phyloP scores from a whole-genome alignment of 345 rosid genomes.

The Hypericum perforatum region DNA sequence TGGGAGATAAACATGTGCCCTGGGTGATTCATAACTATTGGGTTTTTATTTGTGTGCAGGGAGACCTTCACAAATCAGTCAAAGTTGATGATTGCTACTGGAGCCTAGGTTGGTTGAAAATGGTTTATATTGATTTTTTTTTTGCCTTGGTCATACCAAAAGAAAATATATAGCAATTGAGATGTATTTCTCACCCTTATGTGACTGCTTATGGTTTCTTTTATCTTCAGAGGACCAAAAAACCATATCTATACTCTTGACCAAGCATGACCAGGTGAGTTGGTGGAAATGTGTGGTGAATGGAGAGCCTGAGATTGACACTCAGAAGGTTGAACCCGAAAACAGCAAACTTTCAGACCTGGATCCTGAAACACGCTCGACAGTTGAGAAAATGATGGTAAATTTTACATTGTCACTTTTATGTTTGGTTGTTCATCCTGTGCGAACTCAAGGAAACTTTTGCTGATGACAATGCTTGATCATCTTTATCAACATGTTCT shows the following conservation, averaged over 20 bases:
- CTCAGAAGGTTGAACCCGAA: conserved; percentile 93
- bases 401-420: neutral
- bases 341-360: conserved; percentile 72
- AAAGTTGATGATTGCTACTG: conserved; percentile 87
- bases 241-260: conserved; percentile 54
- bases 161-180: neutral
- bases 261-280: conserved; percentile 83
- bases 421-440: neutral
- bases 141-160: neutral
- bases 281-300: conserved; percentile 89
- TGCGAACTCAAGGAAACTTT: neutral
- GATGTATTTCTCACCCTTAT: neutral
- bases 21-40: neutral
- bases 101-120: conserved; percentile 92
- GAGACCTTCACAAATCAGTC: conserved; percentile 49
- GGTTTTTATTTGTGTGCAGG: conserved; percentile 34
- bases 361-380: conserved; percentile 64
- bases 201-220: neutral
- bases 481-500: neutral
- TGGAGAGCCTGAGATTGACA: conserved; percentile 81
- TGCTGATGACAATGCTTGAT: neutral
- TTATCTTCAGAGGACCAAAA: conserved; percentile 53
- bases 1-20: neutral
- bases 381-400: conserved; percentile 96
- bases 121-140: neutral